Conservation (phyloP, 2,329 filamentous ascomycete genomes). For the Kalaharituber pfeilii region DNA sequence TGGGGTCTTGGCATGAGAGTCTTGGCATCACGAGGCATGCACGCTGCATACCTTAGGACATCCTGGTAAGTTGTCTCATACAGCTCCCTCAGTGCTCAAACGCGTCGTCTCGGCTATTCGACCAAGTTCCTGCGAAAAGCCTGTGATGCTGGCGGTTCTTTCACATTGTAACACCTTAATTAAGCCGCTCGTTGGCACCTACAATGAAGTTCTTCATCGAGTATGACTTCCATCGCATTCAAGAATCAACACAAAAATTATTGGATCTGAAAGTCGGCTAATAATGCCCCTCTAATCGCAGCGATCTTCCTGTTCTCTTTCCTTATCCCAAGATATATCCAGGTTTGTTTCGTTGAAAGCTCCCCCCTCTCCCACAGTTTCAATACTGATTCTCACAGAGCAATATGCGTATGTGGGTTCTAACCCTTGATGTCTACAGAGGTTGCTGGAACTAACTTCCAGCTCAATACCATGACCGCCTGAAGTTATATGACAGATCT, state of each 20-base stretch:
- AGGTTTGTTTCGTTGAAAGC: slow-evolving; percentile 29
- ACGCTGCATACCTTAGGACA: too few relatives aligned
- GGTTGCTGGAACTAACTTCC: slow-evolving; percentile 19
- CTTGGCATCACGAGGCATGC: too few relatives aligned
- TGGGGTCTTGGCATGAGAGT: too few relatives aligned
- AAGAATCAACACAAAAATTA: too few relatives aligned
- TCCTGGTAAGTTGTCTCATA: too few relatives aligned
- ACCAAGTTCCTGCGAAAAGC: too few relatives aligned
- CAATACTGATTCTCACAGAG: slow-evolving; percentile 27
- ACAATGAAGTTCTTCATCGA: slow-evolving; percentile 23
- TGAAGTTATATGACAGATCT: slow-evolving; percentile 64
- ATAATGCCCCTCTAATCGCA: slow-evolving; percentile 20
- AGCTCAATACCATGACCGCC: background rate
- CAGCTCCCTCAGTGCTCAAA: too few relatives aligned
- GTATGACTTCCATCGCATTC: slow-evolving; percentile 13
- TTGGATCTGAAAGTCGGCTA: background rate
- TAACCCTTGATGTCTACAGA: background rate
- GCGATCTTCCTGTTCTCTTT: slow-evolving; percentile 41
- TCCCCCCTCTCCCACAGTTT: slow-evolving; percentile 12
- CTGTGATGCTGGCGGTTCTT: too few relatives aligned
- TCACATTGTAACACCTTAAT: too few relatives aligned
- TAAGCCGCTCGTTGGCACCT: too few relatives aligned
- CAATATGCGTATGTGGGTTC: slow-evolving; percentile 35
- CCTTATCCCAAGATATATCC: slow-evolving; percentile 44
- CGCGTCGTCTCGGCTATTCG: too few relatives aligned